Base-by-base conservation (phyloP, 805 yeast species). In the Lachancea lanzarotensis region DNA sequence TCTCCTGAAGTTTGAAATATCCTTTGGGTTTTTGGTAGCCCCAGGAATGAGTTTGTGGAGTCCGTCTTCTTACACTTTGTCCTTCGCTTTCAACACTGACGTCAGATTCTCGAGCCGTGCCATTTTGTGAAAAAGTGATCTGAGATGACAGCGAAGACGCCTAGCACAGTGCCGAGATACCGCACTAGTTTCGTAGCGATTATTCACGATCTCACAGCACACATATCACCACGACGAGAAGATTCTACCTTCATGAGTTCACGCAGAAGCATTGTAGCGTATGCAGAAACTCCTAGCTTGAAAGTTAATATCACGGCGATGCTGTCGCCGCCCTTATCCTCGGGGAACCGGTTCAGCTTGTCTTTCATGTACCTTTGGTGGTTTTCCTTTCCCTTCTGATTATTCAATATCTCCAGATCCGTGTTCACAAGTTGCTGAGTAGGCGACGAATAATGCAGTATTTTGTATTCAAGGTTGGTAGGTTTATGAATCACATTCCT, bases 211-310 rank as follows among this genome's bases (percentile, higher is more conserved):
- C 35, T 40, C 8, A 71, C 74, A 49, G 69, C 68, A 49, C 74
- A 71, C 65, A 68, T 64, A 35, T 72, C 76, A 49, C 75, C 74
- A 49, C 73, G 70, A 54, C 76, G 72, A 22, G 81, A 72, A 2
- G 90, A 82, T 52, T 83, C 91, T 27, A 78, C 75, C 60, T 81
- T 84, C 85, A 90, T 80, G 41, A 87, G 77, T 63, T 93, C 98
- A 60, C 98, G 77, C 41, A 93, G 67, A 1, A 96, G 95, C 98
- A 93, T 95, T 0, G 99, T 93, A 1, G 99, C 99, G 63, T 93
- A 93, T 6, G 95, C 82, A 30, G 96, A 84, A 2, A 85, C 81
- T 3, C 89, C 91, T 47, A 93, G 71, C 57, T 80, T 83, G 73
- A 93, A 72, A 53, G 76, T 81, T 47, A 95, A 62, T 4, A 93